Conservation (phyloP, 768 basidiomycete genomes). For the Russula compacta region DNA sequence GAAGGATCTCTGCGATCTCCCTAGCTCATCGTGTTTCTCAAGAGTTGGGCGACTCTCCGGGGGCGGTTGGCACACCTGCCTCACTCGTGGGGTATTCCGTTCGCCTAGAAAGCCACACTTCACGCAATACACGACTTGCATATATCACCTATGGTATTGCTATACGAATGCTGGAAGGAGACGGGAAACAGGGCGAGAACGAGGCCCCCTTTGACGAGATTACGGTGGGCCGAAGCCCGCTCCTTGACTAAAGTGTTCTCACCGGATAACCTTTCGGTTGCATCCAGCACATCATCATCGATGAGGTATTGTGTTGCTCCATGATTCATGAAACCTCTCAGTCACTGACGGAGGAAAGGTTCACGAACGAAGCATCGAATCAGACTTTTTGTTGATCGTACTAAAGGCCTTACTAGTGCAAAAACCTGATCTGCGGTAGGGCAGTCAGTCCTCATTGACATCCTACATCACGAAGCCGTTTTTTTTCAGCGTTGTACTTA, state of each 20-base stretch:
- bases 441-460: neutral
- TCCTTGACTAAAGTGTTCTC: conserved; percentile 7
- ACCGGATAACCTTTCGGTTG: conserved; percentile 2
- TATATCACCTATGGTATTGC: conserved; percentile 95
- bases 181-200: conserved; percentile 55
- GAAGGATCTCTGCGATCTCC: conserved; percentile 93
- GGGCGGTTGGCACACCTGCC: conserved; percentile 60
- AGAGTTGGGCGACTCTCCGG: conserved; percentile 81
- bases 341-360: conserved; percentile 38
- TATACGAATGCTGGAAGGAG: conserved; percentile 90
- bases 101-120: conserved; percentile 80
- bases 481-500: conserved; percentile 69
- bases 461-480: neutral
- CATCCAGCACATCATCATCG: conserved; percentile 82
- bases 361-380: conserved; percentile 95
- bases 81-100: conserved; percentile 94
- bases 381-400: conserved; percentile 92
- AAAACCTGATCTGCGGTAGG: conserved; percentile 75
- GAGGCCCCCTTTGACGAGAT: conserved; percentile 89
- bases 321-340: neutral
- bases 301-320: conserved; percentile 50
- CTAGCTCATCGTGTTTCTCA: conserved; percentile 90
- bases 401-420: conserved; percentile 73
- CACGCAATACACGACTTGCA: conserved; percentile 65
- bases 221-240: conserved; percentile 47